Conservation (phyloP, 192 early-diverging fungal genomes). For the Linnemannia hyalina region DNA sequence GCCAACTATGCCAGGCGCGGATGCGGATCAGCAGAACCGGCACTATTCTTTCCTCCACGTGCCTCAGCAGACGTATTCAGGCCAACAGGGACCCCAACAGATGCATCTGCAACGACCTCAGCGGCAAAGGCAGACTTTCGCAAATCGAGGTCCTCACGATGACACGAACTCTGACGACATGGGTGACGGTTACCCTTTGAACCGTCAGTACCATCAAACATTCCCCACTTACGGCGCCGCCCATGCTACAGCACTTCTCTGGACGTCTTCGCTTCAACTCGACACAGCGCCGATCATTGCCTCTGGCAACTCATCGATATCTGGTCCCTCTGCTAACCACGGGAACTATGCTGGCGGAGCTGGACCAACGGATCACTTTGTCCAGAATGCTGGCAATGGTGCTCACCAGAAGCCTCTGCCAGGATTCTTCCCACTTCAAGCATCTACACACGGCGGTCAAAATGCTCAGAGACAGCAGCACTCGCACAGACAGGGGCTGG, state of each 20-base stretch:
- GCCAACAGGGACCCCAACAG: constrained; percentile 9
- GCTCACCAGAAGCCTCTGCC: neutral
- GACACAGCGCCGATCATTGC: neutral
- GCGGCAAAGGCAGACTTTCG: neutral
- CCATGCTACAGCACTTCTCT: neutral
- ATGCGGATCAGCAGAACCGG: constrained; percentile 9
- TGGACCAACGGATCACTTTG: neutral
- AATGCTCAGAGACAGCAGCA: constrained; percentile 11
- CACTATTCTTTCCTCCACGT: constrained; percentile 3
- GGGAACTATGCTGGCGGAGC: neutral
- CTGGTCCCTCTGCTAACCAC: neutral
- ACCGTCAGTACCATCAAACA: constrained; percentile 10
- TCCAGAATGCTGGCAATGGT: neutral
- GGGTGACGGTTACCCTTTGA: constrained; percentile 7
- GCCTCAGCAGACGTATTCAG: neutral
- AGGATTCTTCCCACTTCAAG: neutral
- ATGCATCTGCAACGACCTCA: constrained; percentile 11
- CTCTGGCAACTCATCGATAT: neutral
- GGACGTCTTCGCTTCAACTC: neutral
- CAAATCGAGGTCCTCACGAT: neutral
- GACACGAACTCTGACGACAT: neutral
- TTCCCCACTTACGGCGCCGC: neutral
- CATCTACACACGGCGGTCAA: neutral
- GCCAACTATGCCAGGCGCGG: neutral
- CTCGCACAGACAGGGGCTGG: neutral